A percentile compares a stretch with the other conserved stretches of the same genome.
These are phyloP conservation scores for Cordyceps militaris DNA, from an alignment of 2,329 filamentous ascomycete genomes.

Conservation along the genomic window DNA sequence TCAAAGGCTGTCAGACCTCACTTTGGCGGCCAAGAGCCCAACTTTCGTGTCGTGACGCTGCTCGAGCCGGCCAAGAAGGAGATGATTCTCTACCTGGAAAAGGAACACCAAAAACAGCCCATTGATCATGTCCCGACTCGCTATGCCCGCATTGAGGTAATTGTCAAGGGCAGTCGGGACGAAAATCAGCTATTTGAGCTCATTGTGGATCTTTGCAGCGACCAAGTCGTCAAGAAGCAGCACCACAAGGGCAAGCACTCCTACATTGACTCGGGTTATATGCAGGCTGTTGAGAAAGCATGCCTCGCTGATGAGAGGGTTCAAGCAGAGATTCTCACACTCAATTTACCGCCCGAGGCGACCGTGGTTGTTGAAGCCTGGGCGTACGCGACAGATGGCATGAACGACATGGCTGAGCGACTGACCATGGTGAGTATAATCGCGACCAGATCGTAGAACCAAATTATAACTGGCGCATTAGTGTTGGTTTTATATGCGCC, in stretches of 20 bases:
- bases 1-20: slow-evolving; percentile 18
- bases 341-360: slow-evolving; percentile 38
- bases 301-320: slow-evolving; percentile 38
- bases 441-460: not conserved
- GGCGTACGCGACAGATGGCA: slow-evolving; percentile 48
- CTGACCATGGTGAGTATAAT: slow-evolving; percentile 39
- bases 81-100: slow-evolving; percentile 38
- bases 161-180: slow-evolving; percentile 15
- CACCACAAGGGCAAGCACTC: slow-evolving; percentile 36
- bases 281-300: slow-evolving; percentile 39
- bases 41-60: slow-evolving; percentile 45
- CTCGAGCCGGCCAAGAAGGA: slow-evolving; percentile 42
- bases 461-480: slow-evolving; percentile 11
- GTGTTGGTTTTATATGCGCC: slow-evolving; percentile 32
- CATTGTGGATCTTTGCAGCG: slow-evolving; percentile 23
- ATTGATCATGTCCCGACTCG: slow-evolving; percentile 22
- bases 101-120: slow-evolving; percentile 26
- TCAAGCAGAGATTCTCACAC: slow-evolving; percentile 33
- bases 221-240: slow-evolving; percentile 20
- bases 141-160: slow-evolving; percentile 33
- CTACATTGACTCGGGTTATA: slow-evolving; percentile 40
- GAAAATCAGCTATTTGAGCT: slow-evolving; percentile 23
- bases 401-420: slow-evolving; percentile 41
- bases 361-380: slow-evolving; percentile 45
- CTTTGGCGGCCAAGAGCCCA: slow-evolving; percentile 20